A percentile compares a stretch with the other conserved stretches of the same genome.
Evolutionary conservation across 805 yeast species (phyloP).

Genomic region (Candida nonsorbophila): DNA sequence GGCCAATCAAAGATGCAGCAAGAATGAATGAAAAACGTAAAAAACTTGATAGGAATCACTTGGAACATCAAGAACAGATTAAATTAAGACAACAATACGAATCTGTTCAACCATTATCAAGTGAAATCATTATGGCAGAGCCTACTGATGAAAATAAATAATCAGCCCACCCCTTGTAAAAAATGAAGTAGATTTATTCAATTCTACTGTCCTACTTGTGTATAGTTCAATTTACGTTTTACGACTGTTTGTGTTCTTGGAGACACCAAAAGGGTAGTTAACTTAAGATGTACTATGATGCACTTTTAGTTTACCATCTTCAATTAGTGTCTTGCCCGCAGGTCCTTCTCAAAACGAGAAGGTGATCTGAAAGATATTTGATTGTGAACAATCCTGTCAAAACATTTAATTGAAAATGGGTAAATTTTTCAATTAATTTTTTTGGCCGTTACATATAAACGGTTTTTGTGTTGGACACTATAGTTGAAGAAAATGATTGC

Average conservation of each 20-base stretch:
- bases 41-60: constrained; percentile 48
- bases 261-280: constrained; percentile 39
- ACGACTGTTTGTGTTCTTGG: constrained; percentile 42
- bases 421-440: too few species aligned
- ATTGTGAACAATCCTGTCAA: constrained; percentile 6
- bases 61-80: constrained; percentile 64
- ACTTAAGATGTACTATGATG: constrained; percentile 45
- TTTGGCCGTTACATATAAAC: too few species aligned
- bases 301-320: constrained; percentile 20
- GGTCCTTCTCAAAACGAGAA: constrained; percentile 39
- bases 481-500: background rate
- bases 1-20: constrained; percentile 80
- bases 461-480: too few species aligned
- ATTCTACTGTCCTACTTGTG: too few species aligned
- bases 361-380: constrained; percentile 29
- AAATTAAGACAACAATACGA: constrained; percentile 54
- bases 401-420: too few species aligned
- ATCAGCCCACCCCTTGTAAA: background rate
- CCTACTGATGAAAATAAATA: constrained; percentile 7
- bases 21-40: constrained; percentile 47
- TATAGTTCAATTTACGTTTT: too few species aligned
- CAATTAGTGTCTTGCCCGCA: constrained; percentile 26
- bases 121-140: constrained; percentile 30
- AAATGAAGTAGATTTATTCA: background rate
- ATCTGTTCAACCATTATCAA: constrained; percentile 53